phyloP scores from a whole-genome alignment of 768 basidiomycete species.

The Lenzites betulinus region DNA sequence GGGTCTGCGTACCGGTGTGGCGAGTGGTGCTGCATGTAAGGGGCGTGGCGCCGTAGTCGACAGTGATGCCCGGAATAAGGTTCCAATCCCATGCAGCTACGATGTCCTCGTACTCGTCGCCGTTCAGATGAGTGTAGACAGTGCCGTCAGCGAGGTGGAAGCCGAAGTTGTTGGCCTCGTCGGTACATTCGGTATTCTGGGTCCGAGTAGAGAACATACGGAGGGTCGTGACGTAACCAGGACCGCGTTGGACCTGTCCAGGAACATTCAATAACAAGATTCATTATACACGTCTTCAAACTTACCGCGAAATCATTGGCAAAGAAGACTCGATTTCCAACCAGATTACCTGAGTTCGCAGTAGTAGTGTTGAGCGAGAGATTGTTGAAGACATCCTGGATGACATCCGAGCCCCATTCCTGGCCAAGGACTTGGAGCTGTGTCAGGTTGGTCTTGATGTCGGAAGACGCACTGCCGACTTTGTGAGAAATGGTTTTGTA shows the following conservation, averaged over 20 bases:
- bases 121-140: slow-evolving; percentile 57
- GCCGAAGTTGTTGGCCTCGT: slow-evolving; percentile 63
- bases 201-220: slow-evolving; percentile 64
- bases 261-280: background rate
- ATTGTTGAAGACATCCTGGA: slow-evolving; percentile 42
- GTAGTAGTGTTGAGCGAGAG: slow-evolving; percentile 41
- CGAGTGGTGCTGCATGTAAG: slow-evolving; percentile 47
- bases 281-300: background rate
- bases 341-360: slow-evolving; percentile 56
- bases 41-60: slow-evolving; percentile 56
- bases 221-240: slow-evolving; percentile 56
- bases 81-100: slow-evolving; percentile 73
- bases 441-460: slow-evolving; percentile 56
- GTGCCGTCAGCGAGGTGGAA: slow-evolving; percentile 68
- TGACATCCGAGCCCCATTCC: slow-evolving; percentile 48
- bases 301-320: slow-evolving; percentile 67
- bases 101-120: slow-evolving; percentile 72
- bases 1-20: slow-evolving; percentile 48
- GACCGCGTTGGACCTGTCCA: slow-evolving; percentile 61
- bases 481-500: background rate
- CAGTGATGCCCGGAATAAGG: slow-evolving; percentile 67
- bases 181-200: slow-evolving; percentile 62
- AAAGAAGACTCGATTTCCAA: slow-evolving; percentile 64
- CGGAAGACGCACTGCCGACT: slow-evolving; percentile 48
- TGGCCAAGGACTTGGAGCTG: slow-evolving; percentile 50